phyloP scores from a whole-genome alignment of 805 yeast species.

The Yueomyces sinensis region DNA sequence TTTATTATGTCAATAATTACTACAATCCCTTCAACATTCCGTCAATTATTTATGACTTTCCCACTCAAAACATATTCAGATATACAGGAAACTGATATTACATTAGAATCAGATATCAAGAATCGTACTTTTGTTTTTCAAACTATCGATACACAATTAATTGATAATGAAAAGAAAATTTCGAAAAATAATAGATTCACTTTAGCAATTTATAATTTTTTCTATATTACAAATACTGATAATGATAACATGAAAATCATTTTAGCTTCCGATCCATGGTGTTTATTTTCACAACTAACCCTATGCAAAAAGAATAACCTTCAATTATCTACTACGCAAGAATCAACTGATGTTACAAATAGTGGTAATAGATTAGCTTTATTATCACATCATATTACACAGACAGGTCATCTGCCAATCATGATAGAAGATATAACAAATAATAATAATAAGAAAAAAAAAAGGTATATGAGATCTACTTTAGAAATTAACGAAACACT shows the following conservation, averaged over 20 bases:
- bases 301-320: constrained; percentile 30
- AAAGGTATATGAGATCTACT: constrained; percentile 26
- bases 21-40: constrained; percentile 2
- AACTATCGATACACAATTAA: constrained; percentile 2
- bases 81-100: constrained; percentile 18
- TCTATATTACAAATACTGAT: too few relatives aligned
- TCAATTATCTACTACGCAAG: constrained; percentile 27
- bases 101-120: constrained; percentile 13
- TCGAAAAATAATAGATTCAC: constrained; percentile 26
- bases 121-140: constrained; percentile 13
- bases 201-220: constrained; percentile 41
- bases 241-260: constrained; percentile 13
- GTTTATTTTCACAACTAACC: constrained; percentile 34
- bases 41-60: constrained; percentile 33
- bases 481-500: constrained; percentile 27
- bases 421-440: constrained; percentile 32
- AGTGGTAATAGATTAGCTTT: constrained; percentile 27
- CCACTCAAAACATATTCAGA: constrained; percentile 36
- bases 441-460: too few relatives aligned
- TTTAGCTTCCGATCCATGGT: constrained; percentile 49
- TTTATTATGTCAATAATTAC: background rate
- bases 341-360: constrained; percentile 1
- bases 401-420: constrained; percentile 39
- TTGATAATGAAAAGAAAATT: constrained; percentile 3
- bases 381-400: constrained; percentile 37